Base-by-base conservation (phyloP, 208 protist species). In the Herpetomonas samuelpessoai region DNA sequence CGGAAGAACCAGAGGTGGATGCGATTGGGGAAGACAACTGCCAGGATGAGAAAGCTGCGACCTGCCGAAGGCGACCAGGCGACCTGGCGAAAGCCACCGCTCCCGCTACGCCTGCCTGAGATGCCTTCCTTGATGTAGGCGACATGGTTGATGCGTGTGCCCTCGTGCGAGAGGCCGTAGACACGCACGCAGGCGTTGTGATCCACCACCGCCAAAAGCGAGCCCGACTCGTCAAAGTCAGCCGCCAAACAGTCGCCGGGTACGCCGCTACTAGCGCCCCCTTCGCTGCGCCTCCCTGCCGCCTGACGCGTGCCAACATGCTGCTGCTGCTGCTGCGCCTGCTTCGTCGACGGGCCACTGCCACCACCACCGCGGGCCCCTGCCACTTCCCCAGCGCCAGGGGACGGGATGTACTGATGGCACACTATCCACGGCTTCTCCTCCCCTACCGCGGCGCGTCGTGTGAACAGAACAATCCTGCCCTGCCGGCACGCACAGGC, bases 21-120 rank as follows among this genome's bases (percentile, higher is more conserved):
- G 24, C 63, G 59, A 22, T 76, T 62, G 16, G 68, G 41, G 44
- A 73, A 73, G 2, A 88, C 82, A 28, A 79, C 75, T 21, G 85
- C 82, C 18, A 95, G 75, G 9, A 81, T 73, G 52, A 88, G 60
- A 54, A 91, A 95, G 67, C 86, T 95, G 26, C 83, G 76, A 14
- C 88, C 88, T 3, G 86, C 76, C 1, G 71, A 76, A 14, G 88
- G 88, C 2, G 88, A 53, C 86, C 88, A 95, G 18, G 72, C 58
- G 4, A 95, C 77, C 31, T 91, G 85, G 26, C 49, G 48, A 74
- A 74, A n/a, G n/a, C n/a, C n/a, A n/a, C n/a, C n/a, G 53, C 30
- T 47, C 25, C 65, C 25, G 47, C 30, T 27, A 14, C 52, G 22
- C 30, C 49, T 16, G 45, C 45, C 18, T 44, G 47, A 7, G 45